Percentiles rank a stretch among this genome's conserved stretches.
Conservation (phyloP, 2,329 filamentous ascomycete genomes). For the Penicillium sp. region DNA sequence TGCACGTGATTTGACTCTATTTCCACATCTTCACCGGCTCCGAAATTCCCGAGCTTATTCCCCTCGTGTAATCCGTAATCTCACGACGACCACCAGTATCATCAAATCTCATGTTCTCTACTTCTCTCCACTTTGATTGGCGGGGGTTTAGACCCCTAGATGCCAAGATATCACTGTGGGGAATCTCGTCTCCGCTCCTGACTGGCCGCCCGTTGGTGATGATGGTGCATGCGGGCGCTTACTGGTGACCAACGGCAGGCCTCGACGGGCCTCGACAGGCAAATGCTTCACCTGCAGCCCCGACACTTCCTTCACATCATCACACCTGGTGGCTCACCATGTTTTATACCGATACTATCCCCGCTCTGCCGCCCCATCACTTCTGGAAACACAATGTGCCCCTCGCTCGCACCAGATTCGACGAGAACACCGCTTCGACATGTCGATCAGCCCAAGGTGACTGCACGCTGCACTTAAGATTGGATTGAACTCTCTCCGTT, state of each 20-base stretch:
- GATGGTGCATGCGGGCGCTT: constrained; percentile 35
- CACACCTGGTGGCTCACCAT: constrained; percentile 33
- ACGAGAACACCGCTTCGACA: constrained; percentile 22
- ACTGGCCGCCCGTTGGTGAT: constrained; percentile 28
- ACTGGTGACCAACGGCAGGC: constrained; percentile 34
- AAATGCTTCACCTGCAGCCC: constrained; percentile 16
- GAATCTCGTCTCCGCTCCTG: constrained; percentile 10
- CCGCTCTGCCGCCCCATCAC: constrained; percentile 25
- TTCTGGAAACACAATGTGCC: constrained; percentile 27
- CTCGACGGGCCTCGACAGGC: background rate
- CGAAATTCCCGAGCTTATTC: background rate
- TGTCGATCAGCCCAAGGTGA: constrained; percentile 27
- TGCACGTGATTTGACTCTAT: background rate
- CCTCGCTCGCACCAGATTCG: constrained; percentile 32
- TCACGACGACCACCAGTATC: background rate
- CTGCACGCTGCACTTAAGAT: constrained; percentile 22
- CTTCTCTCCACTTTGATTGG: background rate
- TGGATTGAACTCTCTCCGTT: constrained; percentile 11
- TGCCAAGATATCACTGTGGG: constrained; percentile 10
- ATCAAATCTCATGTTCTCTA: background rate
- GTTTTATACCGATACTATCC: constrained; percentile 27
- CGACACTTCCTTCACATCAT: constrained; percentile 29
- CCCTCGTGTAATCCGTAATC: no score
- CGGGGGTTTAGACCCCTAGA: background rate
- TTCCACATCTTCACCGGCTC: background rate